phyloP scores from a whole-genome alignment of 352 stramenopile species.

The Thalassiosira mediterranea region DNA sequence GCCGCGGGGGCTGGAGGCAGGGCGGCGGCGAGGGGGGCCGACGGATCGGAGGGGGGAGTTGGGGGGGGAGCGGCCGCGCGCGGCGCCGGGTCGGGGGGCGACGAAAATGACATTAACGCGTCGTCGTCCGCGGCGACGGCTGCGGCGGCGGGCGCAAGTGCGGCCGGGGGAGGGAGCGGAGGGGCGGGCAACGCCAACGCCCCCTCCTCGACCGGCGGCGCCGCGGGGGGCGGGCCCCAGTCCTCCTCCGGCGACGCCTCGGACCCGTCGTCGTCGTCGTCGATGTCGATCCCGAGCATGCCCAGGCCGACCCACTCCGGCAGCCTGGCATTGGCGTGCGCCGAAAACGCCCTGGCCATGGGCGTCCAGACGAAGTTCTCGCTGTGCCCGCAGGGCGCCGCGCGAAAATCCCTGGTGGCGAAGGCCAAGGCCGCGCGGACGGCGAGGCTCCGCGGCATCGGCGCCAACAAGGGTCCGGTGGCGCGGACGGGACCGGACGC shows the following conservation, averaged over 20 bases:
- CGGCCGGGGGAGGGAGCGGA: too few species aligned
- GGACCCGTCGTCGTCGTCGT: neutral
- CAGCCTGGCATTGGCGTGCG: constrained; percentile 56
- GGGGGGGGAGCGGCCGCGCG: too few species aligned
- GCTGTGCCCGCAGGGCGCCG: constrained; percentile 67
- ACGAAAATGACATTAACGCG: too few species aligned
- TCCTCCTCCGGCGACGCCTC: neutral
- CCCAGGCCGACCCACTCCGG: constrained; percentile 58
- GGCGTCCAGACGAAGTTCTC: constrained; percentile 63
- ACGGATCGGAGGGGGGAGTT: too few species aligned
- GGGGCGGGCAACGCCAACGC: too few species aligned
- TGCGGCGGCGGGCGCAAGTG: neutral
- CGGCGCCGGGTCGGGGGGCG: too few species aligned
- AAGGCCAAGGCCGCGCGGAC: constrained; percentile 37
- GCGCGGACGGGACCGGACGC: neutral
- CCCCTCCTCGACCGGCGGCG: too few species aligned
- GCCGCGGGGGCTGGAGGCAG: too few species aligned
- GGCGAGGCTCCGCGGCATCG: constrained; percentile 11
- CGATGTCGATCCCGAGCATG: neutral
- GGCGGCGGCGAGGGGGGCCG: too few species aligned
- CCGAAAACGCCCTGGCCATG: constrained; percentile 71
- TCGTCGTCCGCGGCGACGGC: too few species aligned
- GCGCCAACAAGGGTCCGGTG: neutral
- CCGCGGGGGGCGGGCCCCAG: too few species aligned
- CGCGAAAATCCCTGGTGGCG: constrained; percentile 45